Conservation (phyloP, 805 yeast species). For the Metschnikowia reukaufii region DNA sequence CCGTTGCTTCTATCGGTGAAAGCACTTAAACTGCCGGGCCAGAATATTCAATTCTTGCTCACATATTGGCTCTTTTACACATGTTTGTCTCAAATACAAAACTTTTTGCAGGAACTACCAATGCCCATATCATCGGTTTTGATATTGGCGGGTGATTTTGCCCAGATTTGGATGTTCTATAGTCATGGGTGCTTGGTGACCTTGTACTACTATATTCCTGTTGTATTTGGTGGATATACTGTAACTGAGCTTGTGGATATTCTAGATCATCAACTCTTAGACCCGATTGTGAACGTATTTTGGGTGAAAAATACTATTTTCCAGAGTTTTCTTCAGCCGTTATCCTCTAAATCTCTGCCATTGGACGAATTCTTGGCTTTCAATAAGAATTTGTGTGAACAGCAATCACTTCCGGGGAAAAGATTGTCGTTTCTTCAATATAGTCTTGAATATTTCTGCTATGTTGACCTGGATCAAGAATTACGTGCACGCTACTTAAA, state of each 20-base stretch:
- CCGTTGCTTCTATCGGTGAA: slow-evolving; percentile 14
- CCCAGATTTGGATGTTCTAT: slow-evolving; percentile 18
- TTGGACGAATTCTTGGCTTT: slow-evolving; percentile 12
- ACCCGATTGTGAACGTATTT: slow-evolving; percentile 8
- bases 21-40: slow-evolving; percentile 10
- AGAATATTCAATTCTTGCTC: slow-evolving; percentile 13
- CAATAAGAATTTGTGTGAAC: slow-evolving; percentile 10
- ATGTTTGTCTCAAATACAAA: slow-evolving; percentile 6
- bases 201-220: slow-evolving; percentile 11
- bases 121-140: slow-evolving; percentile 6
- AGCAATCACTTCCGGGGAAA: slow-evolving; percentile 1
- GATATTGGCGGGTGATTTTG: slow-evolving; percentile 5
- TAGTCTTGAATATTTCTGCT: slow-evolving; percentile 15
- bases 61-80: slow-evolving; percentile 16
- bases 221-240: background rate
- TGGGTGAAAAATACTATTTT: slow-evolving; percentile 11
- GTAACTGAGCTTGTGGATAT: background rate
- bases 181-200: slow-evolving; percentile 17
- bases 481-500: slow-evolving; percentile 9
- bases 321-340: slow-evolving; percentile 3
- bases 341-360: slow-evolving; percentile 1
- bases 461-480: slow-evolving; percentile 12
- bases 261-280: slow-evolving; percentile 6
- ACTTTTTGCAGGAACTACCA: background rate
- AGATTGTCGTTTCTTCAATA: slow-evolving; percentile 9